Percentiles rank a stretch among this genome's conserved stretches.
Conservation (phyloP, 345 rosid species). For the Eucalyptus microcorys region DNA sequence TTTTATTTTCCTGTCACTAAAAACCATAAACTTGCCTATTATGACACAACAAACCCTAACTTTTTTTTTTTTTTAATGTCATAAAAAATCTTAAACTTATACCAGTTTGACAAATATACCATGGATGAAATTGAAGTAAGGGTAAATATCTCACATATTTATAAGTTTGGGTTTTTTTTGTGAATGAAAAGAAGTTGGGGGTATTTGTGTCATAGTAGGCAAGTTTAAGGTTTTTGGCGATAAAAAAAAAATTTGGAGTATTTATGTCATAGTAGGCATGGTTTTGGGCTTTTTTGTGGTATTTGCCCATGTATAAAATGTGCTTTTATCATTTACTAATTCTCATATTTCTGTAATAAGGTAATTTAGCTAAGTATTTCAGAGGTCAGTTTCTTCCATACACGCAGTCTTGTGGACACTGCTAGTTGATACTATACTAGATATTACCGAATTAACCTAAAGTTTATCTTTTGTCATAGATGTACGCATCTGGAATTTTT, state of each 20-base stretch:
- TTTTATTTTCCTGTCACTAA: no score
- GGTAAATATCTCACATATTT: not conserved
- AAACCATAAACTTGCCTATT: not conserved
- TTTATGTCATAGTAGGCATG: not conserved
- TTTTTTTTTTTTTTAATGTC: not conserved
- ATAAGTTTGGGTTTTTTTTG: no score
- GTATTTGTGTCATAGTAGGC: not conserved
- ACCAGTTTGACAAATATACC: not conserved
- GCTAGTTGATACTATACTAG: not conserved
- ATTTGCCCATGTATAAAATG: not conserved
- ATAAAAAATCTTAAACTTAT: not conserved
- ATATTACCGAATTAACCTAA: not conserved
- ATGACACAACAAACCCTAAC: not conserved
- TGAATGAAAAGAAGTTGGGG: not conserved
- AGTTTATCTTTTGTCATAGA: not conserved
- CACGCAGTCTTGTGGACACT: not conserved
- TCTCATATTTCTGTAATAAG: not conserved
- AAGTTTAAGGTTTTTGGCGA: not conserved
- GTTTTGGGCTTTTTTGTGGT: not conserved
- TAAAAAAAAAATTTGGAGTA: not conserved
- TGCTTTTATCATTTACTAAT: not conserved
- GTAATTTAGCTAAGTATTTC: not conserved
- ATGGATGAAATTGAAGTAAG: not conserved
- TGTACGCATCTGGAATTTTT: no score
- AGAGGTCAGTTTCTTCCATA: not conserved